Percentiles rank a stretch among this genome's conserved stretches.
Evolutionary conservation across 2,329 filamentous ascomycete species (phyloP).

Genomic region (Cordyceps cateniannulata): DNA sequence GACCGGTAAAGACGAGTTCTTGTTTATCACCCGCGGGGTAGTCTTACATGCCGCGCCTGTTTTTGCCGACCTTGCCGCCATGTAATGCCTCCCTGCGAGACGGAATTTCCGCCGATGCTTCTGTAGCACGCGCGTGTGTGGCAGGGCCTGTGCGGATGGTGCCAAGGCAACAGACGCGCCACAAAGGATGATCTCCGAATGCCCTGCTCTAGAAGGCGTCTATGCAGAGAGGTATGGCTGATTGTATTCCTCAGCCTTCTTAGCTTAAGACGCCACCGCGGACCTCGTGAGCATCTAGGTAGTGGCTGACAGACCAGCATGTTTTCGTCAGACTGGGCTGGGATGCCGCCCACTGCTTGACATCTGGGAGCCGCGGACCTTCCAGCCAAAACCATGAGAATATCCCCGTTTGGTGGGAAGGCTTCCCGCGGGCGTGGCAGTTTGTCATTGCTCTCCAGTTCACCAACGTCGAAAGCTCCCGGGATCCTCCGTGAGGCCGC

Average conservation of each 20-base stretch:
- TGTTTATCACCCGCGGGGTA: no score
- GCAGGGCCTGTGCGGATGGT: neutral
- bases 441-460: neutral
- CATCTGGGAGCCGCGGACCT: no score
- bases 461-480: neutral
- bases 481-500: neutral
- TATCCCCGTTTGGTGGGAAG: neutral
- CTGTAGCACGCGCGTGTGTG: no score
- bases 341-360: no score
- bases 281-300: no score
- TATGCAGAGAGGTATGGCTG: neutral
- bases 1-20: neutral
- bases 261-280: neutral
- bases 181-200: neutral
- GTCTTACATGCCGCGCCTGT: neutral
- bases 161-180: neutral
- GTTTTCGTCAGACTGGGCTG: no score
- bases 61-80: conserved; percentile 8
- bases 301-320: no score
- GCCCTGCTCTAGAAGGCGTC: neutral
- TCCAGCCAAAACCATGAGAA: neutral
- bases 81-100: neutral
- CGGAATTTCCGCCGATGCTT: no score
- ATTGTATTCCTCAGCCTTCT: neutral
- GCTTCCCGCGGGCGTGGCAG: no score